Evolutionary conservation across 306 rosid species (phyloP).

Genomic region (Dicorynia guianensis): DNA sequence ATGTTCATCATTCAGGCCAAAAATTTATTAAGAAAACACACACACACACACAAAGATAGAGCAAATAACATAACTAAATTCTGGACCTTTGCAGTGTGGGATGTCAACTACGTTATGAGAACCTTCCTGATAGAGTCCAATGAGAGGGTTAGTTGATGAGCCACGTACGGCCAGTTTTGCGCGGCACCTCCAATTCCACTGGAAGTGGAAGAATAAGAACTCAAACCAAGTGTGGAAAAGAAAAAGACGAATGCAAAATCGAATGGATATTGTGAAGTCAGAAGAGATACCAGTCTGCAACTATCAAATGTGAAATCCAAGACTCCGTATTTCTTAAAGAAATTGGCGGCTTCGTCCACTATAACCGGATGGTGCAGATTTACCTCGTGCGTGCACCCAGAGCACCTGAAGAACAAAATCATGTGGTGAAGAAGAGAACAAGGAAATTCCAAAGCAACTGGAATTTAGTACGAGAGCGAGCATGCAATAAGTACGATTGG

Average conservation of each 20-base stretch:
- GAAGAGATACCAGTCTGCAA: constrained; percentile 65
- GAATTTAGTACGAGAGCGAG: background rate
- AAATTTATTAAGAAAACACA: background rate
- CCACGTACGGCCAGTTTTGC: constrained; percentile 87
- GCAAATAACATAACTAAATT: background rate
- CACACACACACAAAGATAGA: too few relatives aligned
- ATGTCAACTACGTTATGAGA: constrained; percentile 89
- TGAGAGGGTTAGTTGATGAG: constrained; percentile 63
- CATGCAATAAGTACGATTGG: constrained; percentile 65
- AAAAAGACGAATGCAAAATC: background rate
- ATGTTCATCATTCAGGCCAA: too few relatives aligned
- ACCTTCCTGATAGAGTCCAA: constrained; percentile 91
- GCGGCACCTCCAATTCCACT: constrained; percentile 56
- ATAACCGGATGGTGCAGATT: constrained; percentile 85
- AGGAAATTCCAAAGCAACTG: background rate
- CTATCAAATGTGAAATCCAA: constrained; percentile 80
- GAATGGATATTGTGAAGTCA: background rate
- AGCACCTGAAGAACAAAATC: constrained; percentile 12
- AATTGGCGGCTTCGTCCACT: constrained; percentile 74
- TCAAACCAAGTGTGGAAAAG: background rate
- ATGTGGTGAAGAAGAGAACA: background rate
- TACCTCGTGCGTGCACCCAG: constrained; percentile 83
- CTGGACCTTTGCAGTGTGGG: constrained; percentile 82
- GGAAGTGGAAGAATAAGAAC: background rate
- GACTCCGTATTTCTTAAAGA: constrained; percentile 73